Base-by-base conservation (phyloP, 768 basidiomycete species). In the Cystofilobasidium ferigula region DNA sequence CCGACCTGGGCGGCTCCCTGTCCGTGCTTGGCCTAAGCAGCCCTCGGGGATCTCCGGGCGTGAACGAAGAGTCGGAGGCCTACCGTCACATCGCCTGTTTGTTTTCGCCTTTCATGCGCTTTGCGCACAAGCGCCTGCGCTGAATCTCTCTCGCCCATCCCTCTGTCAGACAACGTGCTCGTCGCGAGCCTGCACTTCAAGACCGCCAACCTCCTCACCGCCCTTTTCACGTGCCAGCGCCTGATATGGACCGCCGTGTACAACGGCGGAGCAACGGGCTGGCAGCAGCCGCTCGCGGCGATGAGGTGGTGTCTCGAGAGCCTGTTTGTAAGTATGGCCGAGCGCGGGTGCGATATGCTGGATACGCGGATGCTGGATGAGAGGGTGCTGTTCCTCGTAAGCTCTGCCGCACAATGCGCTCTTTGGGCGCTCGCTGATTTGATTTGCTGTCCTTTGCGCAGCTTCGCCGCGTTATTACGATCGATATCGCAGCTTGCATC, bases 151-250 rank as follows among this genome's bases (percentile, higher is more conserved):
- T 43, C 12, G 20, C 20, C 5, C 42, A 43, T 22, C 48, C 51
- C n/a, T 32, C 51, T 2, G 10, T 30, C 48, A 54, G 51, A 54
- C 30, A 2, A 26, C 28, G n/a, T 13, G 28, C 51, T 54, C 28
- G 5, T 54, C 26, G 2, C 26, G 51, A 54, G 30, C 51, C 6
- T 54, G 28, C 26, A 54, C 30, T 12, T 28, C 5, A 5, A 2
- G 18, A 7, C 14, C 5, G 26, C n/a, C 26, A 14, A 54, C 51
- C 26, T 54, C 51, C 8, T 54, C 51, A 54, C 51, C 8, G 51
- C 51, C 51, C 51, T 54, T 28, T 54, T 54, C 51, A 30, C 51
- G 18, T 54, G 51, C 30, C 51, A 54, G 20, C 51, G 51, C 16
- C 51, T 30, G 6, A 54, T 54, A 16, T 54, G 51, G 51, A 22